Conservation (phyloP, 2,329 filamentous ascomycete genomes). For the Beauveria brongniartii region DNA sequence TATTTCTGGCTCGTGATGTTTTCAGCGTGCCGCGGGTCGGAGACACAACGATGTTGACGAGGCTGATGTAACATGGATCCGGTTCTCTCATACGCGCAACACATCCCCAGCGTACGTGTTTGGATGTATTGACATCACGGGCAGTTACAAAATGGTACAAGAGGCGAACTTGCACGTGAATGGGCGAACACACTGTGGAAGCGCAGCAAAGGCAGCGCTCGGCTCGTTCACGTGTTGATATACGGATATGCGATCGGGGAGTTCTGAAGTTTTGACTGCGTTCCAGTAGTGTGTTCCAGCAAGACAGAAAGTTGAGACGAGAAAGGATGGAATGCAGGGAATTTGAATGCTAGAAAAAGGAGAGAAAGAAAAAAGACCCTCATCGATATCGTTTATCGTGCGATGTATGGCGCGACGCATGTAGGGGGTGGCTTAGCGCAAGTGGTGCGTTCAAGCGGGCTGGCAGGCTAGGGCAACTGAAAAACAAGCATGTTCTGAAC, state of each 20-base stretch:
- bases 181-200: not conserved
- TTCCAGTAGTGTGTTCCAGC: not conserved
- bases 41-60: no score
- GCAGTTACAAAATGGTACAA: not conserved
- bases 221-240: not conserved
- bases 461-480: no score
- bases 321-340: not conserved
- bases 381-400: no score
- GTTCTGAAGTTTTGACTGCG: not conserved
- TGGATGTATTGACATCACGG: not conserved
- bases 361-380: no score
- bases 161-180: not conserved
- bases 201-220: not conserved
- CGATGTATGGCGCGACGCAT: no score
- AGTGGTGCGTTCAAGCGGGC: no score
- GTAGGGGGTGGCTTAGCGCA: no score
- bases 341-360: not conserved
- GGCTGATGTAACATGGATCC: no score
- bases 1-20: not conserved
- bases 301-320: not conserved
- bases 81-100: no score
- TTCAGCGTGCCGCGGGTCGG: not conserved
- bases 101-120: no score
- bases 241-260: not conserved
- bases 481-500: no score